Conservation (phyloP, 441 rosid species). For the Arabidopsis hybrid region DNA sequence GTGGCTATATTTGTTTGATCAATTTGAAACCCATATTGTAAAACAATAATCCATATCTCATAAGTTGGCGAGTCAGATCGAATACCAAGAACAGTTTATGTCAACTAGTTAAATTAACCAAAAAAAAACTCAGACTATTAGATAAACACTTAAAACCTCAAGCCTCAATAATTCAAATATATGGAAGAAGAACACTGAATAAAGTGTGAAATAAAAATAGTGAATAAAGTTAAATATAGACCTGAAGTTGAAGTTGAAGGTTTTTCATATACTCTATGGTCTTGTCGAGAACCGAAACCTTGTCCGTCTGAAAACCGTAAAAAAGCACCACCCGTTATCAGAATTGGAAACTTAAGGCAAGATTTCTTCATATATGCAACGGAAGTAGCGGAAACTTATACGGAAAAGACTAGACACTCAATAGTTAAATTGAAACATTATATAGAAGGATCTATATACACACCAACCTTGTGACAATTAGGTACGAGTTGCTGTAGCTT, state of each 20-base stretch:
- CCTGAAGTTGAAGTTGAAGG: slow-evolving; percentile 66
- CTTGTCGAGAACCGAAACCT: slow-evolving; percentile 60
- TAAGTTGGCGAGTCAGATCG: not conserved
- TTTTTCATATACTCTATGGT: slow-evolving; percentile 59
- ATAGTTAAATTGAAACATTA: too few relatives aligned
- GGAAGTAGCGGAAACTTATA: too few relatives aligned
- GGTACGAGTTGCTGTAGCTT: slow-evolving; percentile 59
- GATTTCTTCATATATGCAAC: too few relatives aligned
- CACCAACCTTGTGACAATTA: slow-evolving; percentile 58
- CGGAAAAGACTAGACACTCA: too few relatives aligned
- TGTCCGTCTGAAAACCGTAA: slow-evolving; percentile 52
- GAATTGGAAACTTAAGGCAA: not conserved
- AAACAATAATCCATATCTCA: not conserved
- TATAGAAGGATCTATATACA: not conserved
- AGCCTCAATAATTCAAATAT: slow-evolving; percentile 1
- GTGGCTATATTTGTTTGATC: not conserved
- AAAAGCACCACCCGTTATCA: not conserved
- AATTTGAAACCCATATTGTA: not conserved
- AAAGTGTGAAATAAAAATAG: not conserved
- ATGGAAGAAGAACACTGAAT: not conserved
- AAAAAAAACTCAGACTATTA: not conserved
- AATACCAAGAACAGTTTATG: not conserved
- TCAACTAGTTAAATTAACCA: not conserved
- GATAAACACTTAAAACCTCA: not conserved
- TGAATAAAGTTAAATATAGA: slow-evolving; percentile 27